Conservation (phyloP, 495 filamentous ascomycete species). For the Apodospora peruviana region DNA sequence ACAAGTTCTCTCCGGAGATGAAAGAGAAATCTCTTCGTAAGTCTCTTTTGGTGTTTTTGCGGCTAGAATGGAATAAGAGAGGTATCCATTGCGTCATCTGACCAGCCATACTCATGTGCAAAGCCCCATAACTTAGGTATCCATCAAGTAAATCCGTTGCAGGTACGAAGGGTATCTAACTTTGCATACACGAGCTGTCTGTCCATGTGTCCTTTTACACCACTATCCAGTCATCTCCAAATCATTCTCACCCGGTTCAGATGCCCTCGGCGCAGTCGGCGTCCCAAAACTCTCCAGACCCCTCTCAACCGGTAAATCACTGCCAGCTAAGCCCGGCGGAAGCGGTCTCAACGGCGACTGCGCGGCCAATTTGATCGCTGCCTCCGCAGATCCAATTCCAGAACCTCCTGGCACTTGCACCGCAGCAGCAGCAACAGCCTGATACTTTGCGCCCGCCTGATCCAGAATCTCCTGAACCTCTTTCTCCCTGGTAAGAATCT, state of each 20-base stretch:
- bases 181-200: no score
- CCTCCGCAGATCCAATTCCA: slow-evolving; percentile 14
- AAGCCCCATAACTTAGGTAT: no score
- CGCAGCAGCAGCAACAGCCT: slow-evolving; percentile 12
- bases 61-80: no score
- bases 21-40: no score
- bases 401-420: slow-evolving; percentile 48
- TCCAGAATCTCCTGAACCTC: slow-evolving; percentile 78
- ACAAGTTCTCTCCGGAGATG: no score
- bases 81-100: no score
- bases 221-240: slow-evolving; percentile 1
- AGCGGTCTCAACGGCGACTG: slow-evolving; percentile 26
- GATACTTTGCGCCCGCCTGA: slow-evolving; percentile 75
- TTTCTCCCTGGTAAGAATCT: slow-evolving; percentile 67
- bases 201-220: no score
- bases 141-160: no score
- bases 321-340: slow-evolving; percentile 16
- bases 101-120: no score
- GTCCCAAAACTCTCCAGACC: slow-evolving; percentile 62
- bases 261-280: slow-evolving; percentile 34
- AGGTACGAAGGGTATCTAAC: no score
- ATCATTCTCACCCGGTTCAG: neutral
- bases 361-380: slow-evolving; percentile 13
- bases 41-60: no score
- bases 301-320: slow-evolving; percentile 36